Percentiles rank a stretch among this genome's conserved stretches.
phyloP scores from a whole-genome alignment of 1,139 yeast species.

The Blastobotrys persicus region DNA sequence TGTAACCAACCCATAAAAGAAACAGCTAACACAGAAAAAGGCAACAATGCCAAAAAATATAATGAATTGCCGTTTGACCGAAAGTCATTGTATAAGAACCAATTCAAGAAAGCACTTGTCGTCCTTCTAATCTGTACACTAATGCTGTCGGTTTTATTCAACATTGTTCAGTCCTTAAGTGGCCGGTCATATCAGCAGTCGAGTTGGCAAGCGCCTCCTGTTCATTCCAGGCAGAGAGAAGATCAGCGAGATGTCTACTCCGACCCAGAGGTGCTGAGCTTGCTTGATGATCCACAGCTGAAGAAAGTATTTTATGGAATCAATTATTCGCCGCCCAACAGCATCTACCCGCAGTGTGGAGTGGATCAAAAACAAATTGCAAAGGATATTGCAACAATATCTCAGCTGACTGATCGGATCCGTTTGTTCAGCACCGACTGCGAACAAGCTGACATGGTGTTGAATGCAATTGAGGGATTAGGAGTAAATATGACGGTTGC shows the following conservation, averaged over 20 bases:
- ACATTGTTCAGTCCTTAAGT: neutral
- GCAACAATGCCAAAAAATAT: neutral
- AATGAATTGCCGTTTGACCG: neutral
- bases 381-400: constrained; percentile 54
- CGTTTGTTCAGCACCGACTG: constrained; percentile 66
- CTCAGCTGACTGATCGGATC: constrained; percentile 56
- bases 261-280: neutral
- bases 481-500: constrained; percentile 56
- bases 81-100: neutral
- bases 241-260: neutral
- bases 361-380: constrained; percentile 48
- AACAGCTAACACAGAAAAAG: neutral
- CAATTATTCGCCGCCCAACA: constrained; percentile 57
- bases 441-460: constrained; percentile 50
- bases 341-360: constrained; percentile 46
- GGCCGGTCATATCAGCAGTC: neutral
- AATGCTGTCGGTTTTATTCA: neutral
- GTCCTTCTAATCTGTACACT: neutral
- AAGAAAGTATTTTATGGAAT: constrained; percentile 52
- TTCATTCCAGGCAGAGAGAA: neutral
- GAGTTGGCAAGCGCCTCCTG: too few relatives aligned
- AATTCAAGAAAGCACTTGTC: neutral
- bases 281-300: constrained; percentile 24
- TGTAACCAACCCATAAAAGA: too few relatives aligned
- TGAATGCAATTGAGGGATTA: constrained; percentile 52